These are phyloP conservation scores for Venturia nashicola DNA, from an alignment of 2,329 filamentous ascomycete species.

Conservation along the genomic window DNA sequence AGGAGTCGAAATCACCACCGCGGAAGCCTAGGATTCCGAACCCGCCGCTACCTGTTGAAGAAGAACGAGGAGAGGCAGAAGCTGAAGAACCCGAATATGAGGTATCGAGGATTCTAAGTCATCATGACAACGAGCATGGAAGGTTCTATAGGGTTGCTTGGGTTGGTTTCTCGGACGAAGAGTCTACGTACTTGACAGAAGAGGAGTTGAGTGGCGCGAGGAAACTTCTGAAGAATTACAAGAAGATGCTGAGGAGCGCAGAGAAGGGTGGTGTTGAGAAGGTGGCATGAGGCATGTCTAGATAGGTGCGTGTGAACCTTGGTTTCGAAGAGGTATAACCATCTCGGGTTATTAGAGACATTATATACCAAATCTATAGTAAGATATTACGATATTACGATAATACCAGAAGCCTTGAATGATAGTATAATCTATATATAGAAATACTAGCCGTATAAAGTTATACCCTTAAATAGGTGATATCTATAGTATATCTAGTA, in stretches of 20 bases:
- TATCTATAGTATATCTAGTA: no score
- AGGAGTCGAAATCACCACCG: background rate
- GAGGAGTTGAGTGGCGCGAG: background rate
- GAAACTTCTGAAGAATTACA: constrained; percentile 3
- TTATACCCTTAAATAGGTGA: no score
- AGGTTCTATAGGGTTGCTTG: constrained; percentile 2
- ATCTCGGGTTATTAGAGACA: no score
- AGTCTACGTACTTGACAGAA: constrained; percentile 4
- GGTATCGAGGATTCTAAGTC: background rate
- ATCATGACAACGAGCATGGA: background rate
- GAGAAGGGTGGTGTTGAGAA: background rate
- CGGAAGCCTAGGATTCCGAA: background rate
- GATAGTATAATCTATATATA: no score
- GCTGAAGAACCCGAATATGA: constrained; percentile 6
- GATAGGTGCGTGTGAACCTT: no score
- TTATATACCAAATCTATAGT: no score
- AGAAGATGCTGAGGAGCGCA: background rate
- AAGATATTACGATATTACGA: no score
- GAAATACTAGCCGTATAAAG: no score
- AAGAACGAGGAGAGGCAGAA: background rate
- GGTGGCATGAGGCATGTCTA: background rate
- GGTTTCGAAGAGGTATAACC: no score
- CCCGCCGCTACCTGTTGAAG: background rate
- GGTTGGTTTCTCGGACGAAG: constrained; percentile 2
- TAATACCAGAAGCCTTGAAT: no score